phyloP scores from a whole-genome alignment of 257 asterid species.

The Leptodermis oblonga region DNA sequence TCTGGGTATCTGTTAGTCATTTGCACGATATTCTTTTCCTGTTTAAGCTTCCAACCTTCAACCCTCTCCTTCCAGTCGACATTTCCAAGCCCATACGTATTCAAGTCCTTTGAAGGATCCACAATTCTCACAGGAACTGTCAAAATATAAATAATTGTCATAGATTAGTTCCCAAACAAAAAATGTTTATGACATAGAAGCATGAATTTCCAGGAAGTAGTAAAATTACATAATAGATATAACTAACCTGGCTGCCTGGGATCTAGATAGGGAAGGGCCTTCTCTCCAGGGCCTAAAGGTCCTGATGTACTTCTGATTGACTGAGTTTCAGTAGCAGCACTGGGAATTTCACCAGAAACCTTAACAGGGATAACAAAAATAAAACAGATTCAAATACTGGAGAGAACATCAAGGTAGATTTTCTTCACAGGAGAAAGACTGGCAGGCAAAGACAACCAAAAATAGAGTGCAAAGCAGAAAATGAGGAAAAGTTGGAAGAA shows the following conservation, averaged over 20 bases:
- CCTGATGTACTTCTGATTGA: conserved; percentile 94
- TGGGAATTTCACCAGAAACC: conserved; percentile 86
- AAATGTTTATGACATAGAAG: neutral
- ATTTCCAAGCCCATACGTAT: conserved; percentile 76
- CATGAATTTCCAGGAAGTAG: neutral
- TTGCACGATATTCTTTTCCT: conserved; percentile 57
- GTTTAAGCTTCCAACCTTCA: conserved; percentile 75
- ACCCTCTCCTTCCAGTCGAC: conserved; percentile 96
- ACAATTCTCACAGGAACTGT: conserved; percentile 93
- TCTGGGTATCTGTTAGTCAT: conserved; percentile 52
- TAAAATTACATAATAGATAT: neutral
- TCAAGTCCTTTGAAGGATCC: conserved; percentile 84
- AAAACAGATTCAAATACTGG: neutral
- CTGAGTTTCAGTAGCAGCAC: conserved; percentile 64
- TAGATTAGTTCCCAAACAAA: conserved; percentile 10
- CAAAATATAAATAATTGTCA: conserved; percentile 21
- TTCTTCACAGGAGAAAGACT: neutral
- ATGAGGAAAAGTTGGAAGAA: neutral
- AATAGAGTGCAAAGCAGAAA: neutral
- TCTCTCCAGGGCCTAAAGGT: conserved; percentile 92
- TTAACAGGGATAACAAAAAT: conserved; percentile 12
- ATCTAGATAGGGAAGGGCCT: conserved; percentile 76
- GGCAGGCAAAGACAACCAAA: neutral
- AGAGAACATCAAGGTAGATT: neutral
- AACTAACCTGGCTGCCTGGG: conserved; percentile 85